These are phyloP conservation scores for Miamiensis avidus DNA, from an alignment of 169 alveolate species.

Conservation along the genomic window DNA sequence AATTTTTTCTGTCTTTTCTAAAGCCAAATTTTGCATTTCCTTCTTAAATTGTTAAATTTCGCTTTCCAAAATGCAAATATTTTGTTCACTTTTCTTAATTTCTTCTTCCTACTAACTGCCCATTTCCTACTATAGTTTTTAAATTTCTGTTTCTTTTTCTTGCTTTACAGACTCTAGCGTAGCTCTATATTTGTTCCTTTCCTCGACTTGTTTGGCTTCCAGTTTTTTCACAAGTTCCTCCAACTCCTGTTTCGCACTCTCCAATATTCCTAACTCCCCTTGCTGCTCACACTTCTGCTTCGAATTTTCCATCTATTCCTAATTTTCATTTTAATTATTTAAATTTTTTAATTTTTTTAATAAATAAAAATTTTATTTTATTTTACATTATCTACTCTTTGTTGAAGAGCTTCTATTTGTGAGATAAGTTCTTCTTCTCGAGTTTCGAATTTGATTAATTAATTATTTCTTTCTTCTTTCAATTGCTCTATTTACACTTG, in stretches of 20 bases:
- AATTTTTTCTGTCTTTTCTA: neutral
- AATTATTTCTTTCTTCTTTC: too few species aligned
- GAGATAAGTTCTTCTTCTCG: neutral
- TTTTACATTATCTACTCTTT: neutral
- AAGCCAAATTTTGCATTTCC: neutral
- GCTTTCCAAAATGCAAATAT: neutral
- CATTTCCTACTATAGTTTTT: neutral
- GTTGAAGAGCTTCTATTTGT: too few species aligned
- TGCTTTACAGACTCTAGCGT: neutral
- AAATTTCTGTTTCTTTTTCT: neutral
- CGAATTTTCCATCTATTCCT: neutral
- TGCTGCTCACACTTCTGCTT: neutral
- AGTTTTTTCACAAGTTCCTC: too few species aligned
- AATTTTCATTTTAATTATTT: too few species aligned
- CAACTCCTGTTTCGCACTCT: too few species aligned
- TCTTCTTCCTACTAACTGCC: neutral
- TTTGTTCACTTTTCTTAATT: neutral
- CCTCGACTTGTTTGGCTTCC: too few species aligned
- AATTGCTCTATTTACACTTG: neutral
- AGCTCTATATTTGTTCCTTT: neutral
- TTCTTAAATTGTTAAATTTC: neutral
- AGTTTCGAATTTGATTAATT: neutral
- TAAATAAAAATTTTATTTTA: too few species aligned
- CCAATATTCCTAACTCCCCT: neutral
- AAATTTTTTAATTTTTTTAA: too few species aligned